These are phyloP conservation scores for Penicillium crystallinum DNA, from an alignment of 495 filamentous ascomycete genomes.

Conservation along the genomic window DNA sequence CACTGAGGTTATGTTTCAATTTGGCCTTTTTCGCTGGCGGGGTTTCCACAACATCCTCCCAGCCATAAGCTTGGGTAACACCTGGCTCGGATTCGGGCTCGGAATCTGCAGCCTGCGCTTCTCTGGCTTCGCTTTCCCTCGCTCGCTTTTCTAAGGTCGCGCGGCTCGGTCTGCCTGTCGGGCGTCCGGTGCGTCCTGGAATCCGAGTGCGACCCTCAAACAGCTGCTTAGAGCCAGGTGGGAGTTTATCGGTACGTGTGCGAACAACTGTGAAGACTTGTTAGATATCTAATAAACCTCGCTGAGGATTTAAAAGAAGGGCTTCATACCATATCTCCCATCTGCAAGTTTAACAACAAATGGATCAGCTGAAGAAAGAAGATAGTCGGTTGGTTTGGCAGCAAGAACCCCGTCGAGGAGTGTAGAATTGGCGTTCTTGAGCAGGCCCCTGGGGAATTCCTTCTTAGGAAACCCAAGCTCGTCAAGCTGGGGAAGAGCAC, in stretches of 20 bases:
- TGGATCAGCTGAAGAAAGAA: constrained; percentile 31
- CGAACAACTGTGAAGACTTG: constrained; percentile 2
- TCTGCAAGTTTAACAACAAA: constrained; percentile 19
- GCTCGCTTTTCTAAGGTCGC: not conserved
- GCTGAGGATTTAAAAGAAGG: too few species aligned
- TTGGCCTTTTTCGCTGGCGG: constrained; percentile 1
- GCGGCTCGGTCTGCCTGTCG: not conserved
- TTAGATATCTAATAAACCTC: too few species aligned
- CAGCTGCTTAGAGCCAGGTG: not conserved
- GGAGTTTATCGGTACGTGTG: constrained; percentile 3
- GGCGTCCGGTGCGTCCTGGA: not conserved
- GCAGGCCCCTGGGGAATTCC: constrained; percentile 22
- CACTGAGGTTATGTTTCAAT: constrained; percentile 17
- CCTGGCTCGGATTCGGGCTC: not conserved
- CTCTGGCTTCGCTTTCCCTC: not conserved
- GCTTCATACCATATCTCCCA: constrained; percentile 34
- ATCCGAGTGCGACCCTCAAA: not conserved
- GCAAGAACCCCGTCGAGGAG: constrained; percentile 39
- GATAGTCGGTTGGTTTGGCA: constrained; percentile 28
- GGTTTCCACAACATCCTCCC: not conserved
- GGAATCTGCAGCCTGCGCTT: not conserved
- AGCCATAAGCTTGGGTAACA: not conserved
- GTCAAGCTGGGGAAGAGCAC: constrained; percentile 41
- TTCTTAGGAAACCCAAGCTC: constrained; percentile 48
- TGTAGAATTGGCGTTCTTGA: constrained; percentile 42